Base-by-base conservation (phyloP, 2,329 filamentous ascomycete genomes). In the Colletotrichum tanaceti region DNA sequence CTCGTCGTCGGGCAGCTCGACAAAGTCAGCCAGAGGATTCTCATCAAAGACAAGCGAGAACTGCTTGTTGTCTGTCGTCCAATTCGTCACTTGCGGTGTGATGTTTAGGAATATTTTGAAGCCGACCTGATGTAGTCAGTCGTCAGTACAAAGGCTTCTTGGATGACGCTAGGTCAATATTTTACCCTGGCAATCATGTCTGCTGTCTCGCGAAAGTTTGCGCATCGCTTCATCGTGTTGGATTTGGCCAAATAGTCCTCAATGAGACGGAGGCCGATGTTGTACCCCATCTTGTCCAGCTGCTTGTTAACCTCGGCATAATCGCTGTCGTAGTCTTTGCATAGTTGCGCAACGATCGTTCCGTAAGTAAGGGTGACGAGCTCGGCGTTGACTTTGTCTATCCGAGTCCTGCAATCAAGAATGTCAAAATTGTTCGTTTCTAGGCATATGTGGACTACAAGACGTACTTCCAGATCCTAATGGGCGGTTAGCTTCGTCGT, bases 51-150 rank as follows among this genome's bases (percentile, higher is more conserved):
- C 88, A 14, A 99, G 85, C 0, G 94, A 98, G 82, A 99, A 99
- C 73, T 97, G 93, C 78, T 97, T 98, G 82, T 91, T 96, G 80
- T 99, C 96, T 78, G 88, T 93, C 24, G 94, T 96, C 96, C 96
- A 99, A 78, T 97, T 98, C 55, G 94, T 93, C 72, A 98, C 91
- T 9, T 91, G 92, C 0, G 96, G 96, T 4, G 94, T 97, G 74
- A 98, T 94, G 77, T 99, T 99, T 70, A 99, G 88, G 79, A 99
- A 99, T 73, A 99, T 97, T 83, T 99, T 98, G 84, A 99, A 99
- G 65, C 96, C 96, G 72, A 99, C 92, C 93, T 98, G 72, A 16
- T 35, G 20, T 4, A 58, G 35, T 9, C 38, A 13, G 49, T 58
- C 35, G 70, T 78, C 64, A 76, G 75, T 53, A 58, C 10, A 46